Evolutionary conservation across 2,329 filamentous ascomycete species (phyloP).

Genomic region (Ampelomyces quisqualis): DNA sequence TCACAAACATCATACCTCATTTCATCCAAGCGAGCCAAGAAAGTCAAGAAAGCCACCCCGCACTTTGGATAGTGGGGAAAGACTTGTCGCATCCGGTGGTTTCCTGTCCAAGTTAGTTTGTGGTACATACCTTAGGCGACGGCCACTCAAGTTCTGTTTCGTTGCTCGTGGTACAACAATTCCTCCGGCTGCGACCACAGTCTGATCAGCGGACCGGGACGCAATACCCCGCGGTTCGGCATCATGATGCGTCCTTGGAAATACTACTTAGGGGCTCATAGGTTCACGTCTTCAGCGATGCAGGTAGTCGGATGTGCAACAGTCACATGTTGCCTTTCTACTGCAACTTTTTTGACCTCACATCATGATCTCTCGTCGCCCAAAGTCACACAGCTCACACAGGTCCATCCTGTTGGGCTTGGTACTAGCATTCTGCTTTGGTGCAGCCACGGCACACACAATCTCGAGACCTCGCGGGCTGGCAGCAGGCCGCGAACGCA

Average conservation of each 20-base stretch:
- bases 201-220: not conserved
- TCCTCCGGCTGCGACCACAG: constrained; percentile 5
- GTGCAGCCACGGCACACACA: constrained; percentile 7
- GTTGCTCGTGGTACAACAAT: constrained; percentile 6
- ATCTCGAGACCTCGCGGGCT: constrained; percentile 5
- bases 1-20: not conserved
- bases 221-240: not conserved
- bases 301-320: no score
- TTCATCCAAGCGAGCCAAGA: constrained; percentile 13
- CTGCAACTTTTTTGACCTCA: no score
- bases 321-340: no score
- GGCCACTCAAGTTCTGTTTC: constrained; percentile 10
- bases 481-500: constrained; percentile 24
- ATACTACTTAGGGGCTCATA: not conserved
- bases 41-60: constrained; percentile 27
- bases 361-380: not conserved
- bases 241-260: not conserved
- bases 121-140: constrained; percentile 1
- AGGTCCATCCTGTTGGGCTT: constrained; percentile 13
- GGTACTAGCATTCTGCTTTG: constrained; percentile 9
- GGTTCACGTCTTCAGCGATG: not conserved
- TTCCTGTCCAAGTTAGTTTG: constrained; percentile 7
- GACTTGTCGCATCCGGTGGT: constrained; percentile 12
- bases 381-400: not conserved
- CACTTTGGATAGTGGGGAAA: constrained; percentile 19